Evolutionary conservation across 2,329 filamentous ascomycete species (phyloP).

Genomic region (Fusarium domesticum): DNA sequence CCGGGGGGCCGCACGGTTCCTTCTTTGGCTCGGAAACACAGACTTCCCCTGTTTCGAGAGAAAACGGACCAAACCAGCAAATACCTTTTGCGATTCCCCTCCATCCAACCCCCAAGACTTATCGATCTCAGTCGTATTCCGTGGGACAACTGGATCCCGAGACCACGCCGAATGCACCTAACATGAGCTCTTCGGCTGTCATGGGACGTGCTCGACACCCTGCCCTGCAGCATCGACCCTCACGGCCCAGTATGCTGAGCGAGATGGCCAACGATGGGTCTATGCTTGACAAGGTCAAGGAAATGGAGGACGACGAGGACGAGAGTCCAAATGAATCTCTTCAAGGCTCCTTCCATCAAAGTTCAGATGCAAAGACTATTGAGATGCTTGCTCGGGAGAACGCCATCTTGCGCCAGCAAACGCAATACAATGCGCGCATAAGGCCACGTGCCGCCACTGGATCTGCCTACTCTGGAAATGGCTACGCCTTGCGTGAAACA

Average conservation of each 20-base stretch:
- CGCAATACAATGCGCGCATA: slow-evolving; percentile 53
- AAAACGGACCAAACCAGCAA: slow-evolving; percentile 56
- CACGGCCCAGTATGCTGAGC: slow-evolving; percentile 72
- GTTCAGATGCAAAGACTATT: slow-evolving; percentile 58
- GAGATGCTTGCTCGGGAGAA: slow-evolving; percentile 62
- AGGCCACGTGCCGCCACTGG: slow-evolving; percentile 58
- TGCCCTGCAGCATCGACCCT: slow-evolving; percentile 76
- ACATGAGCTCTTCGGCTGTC: slow-evolving; percentile 47
- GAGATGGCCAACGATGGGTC: slow-evolving; percentile 65
- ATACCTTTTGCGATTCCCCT: slow-evolving; percentile 86
- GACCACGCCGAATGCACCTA: slow-evolving; percentile 35
- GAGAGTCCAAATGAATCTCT: slow-evolving; percentile 52
- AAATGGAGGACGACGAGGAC: slow-evolving; percentile 66
- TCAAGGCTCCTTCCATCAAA: slow-evolving; percentile 51
- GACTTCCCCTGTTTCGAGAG: slow-evolving; percentile 50
- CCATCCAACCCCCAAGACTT: slow-evolving; percentile 87
- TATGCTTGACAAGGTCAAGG: slow-evolving; percentile 66
- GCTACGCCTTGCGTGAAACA: slow-evolving; percentile 57
- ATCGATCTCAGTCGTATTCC: slow-evolving; percentile 94
- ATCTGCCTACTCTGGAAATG: slow-evolving; percentile 53
- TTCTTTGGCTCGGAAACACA: slow-evolving; percentile 53
- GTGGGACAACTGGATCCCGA: slow-evolving; percentile 85
- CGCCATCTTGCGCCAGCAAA: slow-evolving; percentile 57
- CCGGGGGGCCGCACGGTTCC: slow-evolving; percentile 40
- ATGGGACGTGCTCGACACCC: slow-evolving; percentile 58